Conservation (phyloP, 2,329 filamentous ascomycete genomes). For the Cladosporium sp. region DNA sequence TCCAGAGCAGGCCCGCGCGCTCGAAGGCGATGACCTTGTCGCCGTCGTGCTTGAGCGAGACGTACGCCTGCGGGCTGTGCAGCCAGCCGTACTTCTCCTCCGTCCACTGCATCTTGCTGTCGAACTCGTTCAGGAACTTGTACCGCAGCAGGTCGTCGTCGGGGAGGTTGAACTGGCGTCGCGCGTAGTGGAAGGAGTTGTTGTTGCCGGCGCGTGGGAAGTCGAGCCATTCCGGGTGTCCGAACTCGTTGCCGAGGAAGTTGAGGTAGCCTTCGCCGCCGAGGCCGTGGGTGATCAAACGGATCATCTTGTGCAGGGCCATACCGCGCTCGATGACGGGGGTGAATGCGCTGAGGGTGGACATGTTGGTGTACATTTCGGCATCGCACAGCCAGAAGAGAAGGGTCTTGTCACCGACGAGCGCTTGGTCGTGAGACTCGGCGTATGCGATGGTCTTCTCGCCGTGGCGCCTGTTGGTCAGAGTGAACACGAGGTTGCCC, state of each 20-base stretch:
- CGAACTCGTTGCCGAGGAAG: constrained; percentile 98
- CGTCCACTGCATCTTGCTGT: constrained; percentile 81
- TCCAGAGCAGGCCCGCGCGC: constrained; percentile 80
- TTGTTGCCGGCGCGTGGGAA: constrained; percentile 77
- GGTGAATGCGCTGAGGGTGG: constrained; percentile 74
- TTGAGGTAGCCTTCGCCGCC: constrained; percentile 97
- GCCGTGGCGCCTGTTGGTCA: constrained; percentile 89
- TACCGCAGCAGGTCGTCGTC: constrained; percentile 85
- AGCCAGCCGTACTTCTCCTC: constrained; percentile 94
- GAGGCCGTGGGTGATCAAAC: constrained; percentile 82
- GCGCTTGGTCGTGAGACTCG: constrained; percentile 94
- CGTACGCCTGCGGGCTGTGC: constrained; percentile 77
- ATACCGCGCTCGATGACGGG: constrained; percentile 86
- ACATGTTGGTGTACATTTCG: constrained; percentile 98
- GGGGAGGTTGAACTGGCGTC: constrained; percentile 87
- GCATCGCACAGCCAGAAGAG: constrained; percentile 99
- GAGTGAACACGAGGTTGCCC: constrained; percentile 73
- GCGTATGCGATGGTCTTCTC: constrained; percentile 99
- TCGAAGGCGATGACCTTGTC: constrained; percentile 98
- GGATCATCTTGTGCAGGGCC: constrained; percentile 95
- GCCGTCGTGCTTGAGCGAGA: constrained; percentile 86
- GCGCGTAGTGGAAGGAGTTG: constrained; percentile 41
- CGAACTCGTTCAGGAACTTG: constrained; percentile 88
- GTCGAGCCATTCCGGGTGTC: constrained; percentile 97
- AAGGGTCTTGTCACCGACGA: constrained; percentile 93